Percentiles rank a stretch among this genome's conserved stretches.
These are phyloP conservation scores for Schizophyllum commune DNA, from an alignment of 1,284 basidiomycete genomes.

Conservation along the genomic window DNA sequence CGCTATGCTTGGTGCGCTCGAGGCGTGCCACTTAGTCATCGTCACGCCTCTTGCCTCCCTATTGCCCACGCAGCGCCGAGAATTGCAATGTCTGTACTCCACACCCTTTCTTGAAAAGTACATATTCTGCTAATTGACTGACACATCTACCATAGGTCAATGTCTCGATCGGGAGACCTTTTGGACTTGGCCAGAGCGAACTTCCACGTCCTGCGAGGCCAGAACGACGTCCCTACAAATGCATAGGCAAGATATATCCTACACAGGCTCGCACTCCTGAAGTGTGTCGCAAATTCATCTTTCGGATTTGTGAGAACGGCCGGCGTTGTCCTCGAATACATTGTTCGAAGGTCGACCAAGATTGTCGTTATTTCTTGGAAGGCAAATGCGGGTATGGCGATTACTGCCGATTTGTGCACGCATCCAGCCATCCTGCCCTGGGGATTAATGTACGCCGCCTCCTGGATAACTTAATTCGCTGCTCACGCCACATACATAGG, in stretches of 20 bases:
- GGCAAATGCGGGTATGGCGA: not conserved
- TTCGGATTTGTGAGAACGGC: not conserved
- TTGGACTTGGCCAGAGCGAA: no score
- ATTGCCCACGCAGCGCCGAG: no score
- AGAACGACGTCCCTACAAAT: not conserved
- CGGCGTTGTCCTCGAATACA: not conserved
- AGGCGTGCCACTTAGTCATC: no score
- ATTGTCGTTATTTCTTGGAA: not conserved
- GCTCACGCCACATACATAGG: not conserved
- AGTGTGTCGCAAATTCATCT: not conserved
- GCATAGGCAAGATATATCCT: not conserved
- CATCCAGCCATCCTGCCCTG: not conserved
- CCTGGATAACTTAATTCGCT: not conserved
- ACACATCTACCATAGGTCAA: no score
- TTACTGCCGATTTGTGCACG: not conserved
- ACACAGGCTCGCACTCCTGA: not conserved
- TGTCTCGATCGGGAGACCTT: no score
- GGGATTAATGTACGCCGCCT: no score
- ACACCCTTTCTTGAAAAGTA: no score
- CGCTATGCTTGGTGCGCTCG: no score
- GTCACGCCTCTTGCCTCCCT: no score
- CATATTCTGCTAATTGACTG: no score
- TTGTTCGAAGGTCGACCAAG: not conserved
- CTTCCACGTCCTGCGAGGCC: no score
- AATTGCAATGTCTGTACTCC: no score